Percentiles rank a stretch among this genome's conserved stretches.
phyloP scores from a whole-genome alignment of 164 flowering plant species.

The Stephania yunnanensis region DNA sequence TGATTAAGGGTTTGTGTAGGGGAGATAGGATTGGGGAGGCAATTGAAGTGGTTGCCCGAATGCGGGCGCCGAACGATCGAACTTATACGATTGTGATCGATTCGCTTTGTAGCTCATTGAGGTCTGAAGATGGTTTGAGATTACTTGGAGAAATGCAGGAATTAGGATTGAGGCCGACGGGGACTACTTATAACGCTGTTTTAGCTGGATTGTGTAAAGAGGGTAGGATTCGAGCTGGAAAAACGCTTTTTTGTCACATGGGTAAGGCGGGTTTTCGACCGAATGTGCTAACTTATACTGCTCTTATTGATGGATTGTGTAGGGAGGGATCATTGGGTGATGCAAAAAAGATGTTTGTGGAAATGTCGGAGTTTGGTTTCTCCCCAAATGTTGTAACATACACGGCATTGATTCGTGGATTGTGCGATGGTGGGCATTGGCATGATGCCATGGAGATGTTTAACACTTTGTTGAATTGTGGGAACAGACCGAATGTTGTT shows the following conservation, averaged over 20 bases:
- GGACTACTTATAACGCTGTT: conserved; percentile 14
- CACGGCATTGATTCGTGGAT: conserved; percentile 23
- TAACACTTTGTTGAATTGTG: conserved; percentile 20
- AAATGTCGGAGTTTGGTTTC: conserved; percentile 20
- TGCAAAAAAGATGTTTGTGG: conserved; percentile 17
- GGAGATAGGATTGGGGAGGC: conserved; percentile 22
- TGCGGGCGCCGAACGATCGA: conserved; percentile 21
- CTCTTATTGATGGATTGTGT: conserved; percentile 26
- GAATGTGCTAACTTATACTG: conserved; percentile 19
- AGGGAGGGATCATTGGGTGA: conserved; percentile 13
- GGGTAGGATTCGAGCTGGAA: conserved; percentile 10
- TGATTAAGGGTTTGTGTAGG: conserved; percentile 27
- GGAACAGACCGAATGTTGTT: conserved; percentile 14
- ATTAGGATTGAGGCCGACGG: conserved; percentile 9
- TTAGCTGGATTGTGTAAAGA: conserved; percentile 23
- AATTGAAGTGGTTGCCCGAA: conserved; percentile 9
- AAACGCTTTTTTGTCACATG: conserved; percentile 15
- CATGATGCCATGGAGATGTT: conserved; percentile 21
- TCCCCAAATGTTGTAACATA: conserved; percentile 23
- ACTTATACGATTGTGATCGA: conserved; percentile 18
- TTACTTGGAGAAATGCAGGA: conserved; percentile 19
- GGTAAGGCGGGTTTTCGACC: conserved; percentile 14
- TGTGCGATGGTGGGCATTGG: conserved; percentile 20
- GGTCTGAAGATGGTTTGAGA: conserved; percentile 11
- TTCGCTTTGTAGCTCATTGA: conserved; percentile 18